Evolutionary conservation across 495 filamentous ascomycete genomes (phyloP), one percentile per base, ranked within the genome.

Genomic region (Penicillium lagena): DNA sequence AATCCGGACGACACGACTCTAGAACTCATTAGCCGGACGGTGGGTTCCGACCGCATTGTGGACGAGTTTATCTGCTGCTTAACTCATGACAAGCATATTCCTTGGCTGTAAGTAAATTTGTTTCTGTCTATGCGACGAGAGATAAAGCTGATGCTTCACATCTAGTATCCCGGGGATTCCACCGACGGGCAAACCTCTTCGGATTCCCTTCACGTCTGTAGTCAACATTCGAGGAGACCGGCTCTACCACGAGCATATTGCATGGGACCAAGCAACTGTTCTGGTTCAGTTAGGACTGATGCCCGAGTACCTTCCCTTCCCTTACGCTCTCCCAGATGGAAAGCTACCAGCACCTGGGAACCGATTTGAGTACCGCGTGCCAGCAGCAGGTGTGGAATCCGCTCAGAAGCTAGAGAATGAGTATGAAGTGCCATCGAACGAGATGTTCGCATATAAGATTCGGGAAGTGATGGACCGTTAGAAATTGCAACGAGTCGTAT

Each of bases 191-290:
- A 78, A 72, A 45, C 58, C 71, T 13, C 72, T 90, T 9, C 75
- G 80, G 27, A 69, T 94, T 30, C 81, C 84, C 0, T 74, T 91
- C 37, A 86, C 84, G 1, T 76, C 75, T 35, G 77, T 93, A 4
- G 85, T 93, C 14, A 84, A 85, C 45, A 78, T 91, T 35, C 73
- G 87, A 7, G 88, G 85, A 6, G 84, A 86, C 30, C 77, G 83
- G 22, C 61, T 94, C 6, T 88, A 81, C 54, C 81, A 87, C 54
- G 88, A 95, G 61, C 83, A 90, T 49, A 85, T 91, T 29, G 77
- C 82, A 40, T 95, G 88, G 87, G 89, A 94, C 57, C 88, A 94
- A 58, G 85, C 81, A 1, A 82, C 78, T 2, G 82, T 89, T 7
- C 67, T 95, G 1, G 69, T 78, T 29, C 88, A 94, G 59, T 63